phyloP scores from a whole-genome alignment of 345 rosid genomes.

The Excoecaria cochinchinensis region DNA sequence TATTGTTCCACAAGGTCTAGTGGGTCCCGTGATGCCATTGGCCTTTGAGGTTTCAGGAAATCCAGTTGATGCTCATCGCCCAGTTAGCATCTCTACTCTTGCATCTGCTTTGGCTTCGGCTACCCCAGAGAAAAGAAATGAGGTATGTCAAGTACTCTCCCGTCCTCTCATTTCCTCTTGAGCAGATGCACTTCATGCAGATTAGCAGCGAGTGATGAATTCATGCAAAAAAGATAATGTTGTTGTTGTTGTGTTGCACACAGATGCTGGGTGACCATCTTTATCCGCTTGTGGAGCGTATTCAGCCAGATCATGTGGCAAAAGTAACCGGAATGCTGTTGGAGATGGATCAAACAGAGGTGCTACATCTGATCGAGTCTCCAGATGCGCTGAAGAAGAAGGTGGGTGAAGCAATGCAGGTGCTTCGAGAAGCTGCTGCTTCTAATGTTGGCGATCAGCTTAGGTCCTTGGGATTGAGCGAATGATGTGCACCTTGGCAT shows the following conservation, averaged over 20 bases:
- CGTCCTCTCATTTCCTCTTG: no score
- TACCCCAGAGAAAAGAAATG: constrained; percentile 30
- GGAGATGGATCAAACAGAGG: constrained; percentile 79
- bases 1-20: constrained; percentile 44
- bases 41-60: constrained; percentile 44
- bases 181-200: background rate
- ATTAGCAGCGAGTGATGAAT: background rate
- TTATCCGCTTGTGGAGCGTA: constrained; percentile 57
- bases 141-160: constrained; percentile 8
- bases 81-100: constrained; percentile 43
- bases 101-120: constrained; percentile 58
- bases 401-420: constrained; percentile 68
- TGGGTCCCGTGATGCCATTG: constrained; percentile 34
- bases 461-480: constrained; percentile 28
- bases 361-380: constrained; percentile 65
- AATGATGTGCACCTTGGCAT: constrained; percentile 12
- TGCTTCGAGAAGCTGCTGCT: constrained; percentile 41
- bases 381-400: constrained; percentile 65
- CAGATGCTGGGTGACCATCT: constrained; percentile 82
- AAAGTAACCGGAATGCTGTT: constrained; percentile 80
- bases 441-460: constrained; percentile 39
- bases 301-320: constrained; percentile 51
- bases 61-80: constrained; percentile 29
- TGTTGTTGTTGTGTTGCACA: background rate
- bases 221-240: background rate